These are phyloP conservation scores for Penicillium diatomitis DNA, from an alignment of 495 filamentous ascomycete species.

Conservation along the genomic window DNA sequence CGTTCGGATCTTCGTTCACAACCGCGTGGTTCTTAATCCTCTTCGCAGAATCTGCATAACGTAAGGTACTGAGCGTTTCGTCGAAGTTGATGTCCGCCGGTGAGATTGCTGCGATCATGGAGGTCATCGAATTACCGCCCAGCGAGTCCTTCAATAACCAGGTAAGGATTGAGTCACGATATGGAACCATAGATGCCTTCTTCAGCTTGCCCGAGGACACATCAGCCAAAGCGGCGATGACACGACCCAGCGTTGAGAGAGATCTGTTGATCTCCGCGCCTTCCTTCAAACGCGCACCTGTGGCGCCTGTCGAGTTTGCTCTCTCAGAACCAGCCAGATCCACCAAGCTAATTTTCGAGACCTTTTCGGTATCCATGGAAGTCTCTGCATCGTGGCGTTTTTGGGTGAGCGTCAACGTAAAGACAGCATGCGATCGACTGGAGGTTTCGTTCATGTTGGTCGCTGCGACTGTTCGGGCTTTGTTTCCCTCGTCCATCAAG, in stretches of 20 bases:
- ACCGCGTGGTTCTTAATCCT: constrained; percentile 99
- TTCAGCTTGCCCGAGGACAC: constrained; percentile 81
- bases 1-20: constrained; percentile 98
- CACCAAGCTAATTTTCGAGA: constrained; percentile 94
- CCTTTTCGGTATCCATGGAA: constrained; percentile 93
- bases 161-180: constrained; percentile 92
- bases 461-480: constrained; percentile 93
- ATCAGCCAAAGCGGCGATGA: constrained; percentile 94
- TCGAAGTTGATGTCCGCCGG: constrained; percentile 99
- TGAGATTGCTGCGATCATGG: constrained; percentile 98
- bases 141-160: constrained; percentile 97
- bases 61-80: constrained; percentile 88
- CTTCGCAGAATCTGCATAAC: constrained; percentile 97
- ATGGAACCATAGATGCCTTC: constrained; percentile 78
- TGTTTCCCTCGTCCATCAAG: constrained; percentile 99
- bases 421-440: constrained; percentile 95
- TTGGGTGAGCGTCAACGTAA: constrained; percentile 91
- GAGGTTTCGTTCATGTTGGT: constrained; percentile 99
- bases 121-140: constrained; percentile 98
- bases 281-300: constrained; percentile 92
- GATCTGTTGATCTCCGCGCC: constrained; percentile 98
- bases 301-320: constrained; percentile 91
- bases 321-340: constrained; percentile 97
- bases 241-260: constrained; percentile 90
- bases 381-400: constrained; percentile 90